Percentiles rank a stretch among this genome's conserved stretches.
These are phyloP conservation scores for Periconia digitata DNA, from an alignment of 2,329 filamentous ascomycete genomes.

Conservation along the genomic window DNA sequence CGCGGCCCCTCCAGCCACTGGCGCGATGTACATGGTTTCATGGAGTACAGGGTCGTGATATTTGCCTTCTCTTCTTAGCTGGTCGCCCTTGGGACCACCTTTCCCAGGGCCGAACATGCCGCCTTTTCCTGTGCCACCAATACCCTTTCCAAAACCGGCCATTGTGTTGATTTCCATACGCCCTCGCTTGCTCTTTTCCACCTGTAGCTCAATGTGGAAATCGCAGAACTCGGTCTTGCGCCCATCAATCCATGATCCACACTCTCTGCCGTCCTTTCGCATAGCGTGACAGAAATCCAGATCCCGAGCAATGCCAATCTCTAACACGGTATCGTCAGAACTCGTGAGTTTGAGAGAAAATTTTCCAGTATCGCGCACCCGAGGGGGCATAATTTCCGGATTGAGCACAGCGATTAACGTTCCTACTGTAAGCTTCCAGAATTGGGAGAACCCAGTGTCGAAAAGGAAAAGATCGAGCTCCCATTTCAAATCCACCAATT, in stretches of 20 bases:
- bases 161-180: conserved; percentile 80
- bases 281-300: conserved; percentile 84
- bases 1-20: conserved; percentile 54
- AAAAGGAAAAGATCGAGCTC: conserved; percentile 93
- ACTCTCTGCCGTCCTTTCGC: conserved; percentile 80
- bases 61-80: conserved; percentile 37
- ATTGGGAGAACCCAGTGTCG: conserved; percentile 83
- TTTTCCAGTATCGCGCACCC: conserved; percentile 73
- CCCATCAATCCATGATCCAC: conserved; percentile 82
- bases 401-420: conserved; percentile 92
- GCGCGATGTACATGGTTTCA: conserved; percentile 49
- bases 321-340: conserved; percentile 84
- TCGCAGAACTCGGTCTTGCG: conserved; percentile 90
- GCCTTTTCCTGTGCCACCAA: conserved; percentile 26
- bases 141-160: conserved; percentile 50
- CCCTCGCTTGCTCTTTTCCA: conserved; percentile 68
- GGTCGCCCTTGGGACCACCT: conserved; percentile 25
- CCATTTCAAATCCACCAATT: conserved; percentile 83
- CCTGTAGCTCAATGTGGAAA: conserved; percentile 81
- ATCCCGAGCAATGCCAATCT: conserved; percentile 82
- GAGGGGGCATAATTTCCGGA: conserved; percentile 85
- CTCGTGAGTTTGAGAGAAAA: conserved; percentile 86
- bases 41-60: conserved; percentile 62
- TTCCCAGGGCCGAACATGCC: conserved; percentile 35
- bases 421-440: conserved; percentile 92